Evolutionary conservation across 257 asterid species (phyloP).

Genomic region (Solanum stenotomum): DNA sequence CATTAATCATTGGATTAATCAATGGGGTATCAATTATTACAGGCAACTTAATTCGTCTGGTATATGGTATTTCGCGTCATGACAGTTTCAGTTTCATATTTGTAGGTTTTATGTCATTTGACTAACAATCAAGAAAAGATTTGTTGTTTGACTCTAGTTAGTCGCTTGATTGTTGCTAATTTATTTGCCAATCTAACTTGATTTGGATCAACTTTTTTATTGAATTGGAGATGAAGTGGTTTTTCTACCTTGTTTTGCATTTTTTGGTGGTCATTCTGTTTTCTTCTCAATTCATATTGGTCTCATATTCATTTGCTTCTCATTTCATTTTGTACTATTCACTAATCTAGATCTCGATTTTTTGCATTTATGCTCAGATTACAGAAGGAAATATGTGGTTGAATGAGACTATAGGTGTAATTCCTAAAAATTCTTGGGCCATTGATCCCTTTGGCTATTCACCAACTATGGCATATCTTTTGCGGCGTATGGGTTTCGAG

Average conservation of each 20-base stretch:
- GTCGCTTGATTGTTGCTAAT: neutral
- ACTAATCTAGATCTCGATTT: neutral
- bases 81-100: neutral
- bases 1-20: neutral
- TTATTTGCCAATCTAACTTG: neutral
- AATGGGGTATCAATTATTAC: neutral
- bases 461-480: slow-evolving; percentile 96
- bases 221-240: neutral
- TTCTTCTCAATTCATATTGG: neutral
- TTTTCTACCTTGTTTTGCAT: neutral
- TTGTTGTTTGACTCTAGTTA: neutral
- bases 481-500: slow-evolving; percentile 98
- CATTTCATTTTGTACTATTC: neutral
- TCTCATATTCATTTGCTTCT: neutral
- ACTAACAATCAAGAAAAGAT: neutral
- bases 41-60: neutral
- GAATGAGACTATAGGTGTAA: slow-evolving; percentile 88
- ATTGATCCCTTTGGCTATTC: slow-evolving; percentile 99
- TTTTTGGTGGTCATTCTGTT: neutral
- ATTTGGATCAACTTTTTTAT: neutral
- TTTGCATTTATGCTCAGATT: slow-evolving; percentile 37
- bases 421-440: slow-evolving; percentile 93
- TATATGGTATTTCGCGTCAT: neutral
- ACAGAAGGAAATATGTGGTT: slow-evolving; percentile 97
- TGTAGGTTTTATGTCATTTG: neutral